Evolutionary conservation across 208 protist genomes (phyloP), one percentile per base, ranked within the genome.

Genomic region (Leishmania mexicana): DNA sequence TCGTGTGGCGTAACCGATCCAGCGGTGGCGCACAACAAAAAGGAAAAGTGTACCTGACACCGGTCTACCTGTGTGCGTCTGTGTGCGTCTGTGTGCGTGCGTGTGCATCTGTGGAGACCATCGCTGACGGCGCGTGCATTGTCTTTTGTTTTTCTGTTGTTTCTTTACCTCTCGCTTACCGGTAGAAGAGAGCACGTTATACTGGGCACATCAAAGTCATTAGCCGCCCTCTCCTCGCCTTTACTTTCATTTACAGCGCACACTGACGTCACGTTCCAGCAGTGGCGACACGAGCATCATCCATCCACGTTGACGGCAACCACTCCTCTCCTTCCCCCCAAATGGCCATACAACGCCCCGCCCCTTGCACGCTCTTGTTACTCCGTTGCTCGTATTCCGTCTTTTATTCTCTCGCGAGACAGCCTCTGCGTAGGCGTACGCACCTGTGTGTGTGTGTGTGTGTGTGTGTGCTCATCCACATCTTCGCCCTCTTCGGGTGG

Each of bases 1-100:
- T n/a, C 75, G 85, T 40, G 60, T 57, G 35, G 60, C 64, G 40
- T 83, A 68, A 60, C 49, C 47, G 73, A 64, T 15, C 6, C 73
- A 51, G 21, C 24, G 40, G 70, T 74, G 45, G 40, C 5, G 42
- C 45, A 74, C 70, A 35, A 2, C 40, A 21, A 15, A 24, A 31
- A 53, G 31, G 40, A 10, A n/a, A 21, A 19, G 45, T 6, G 21
- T 2, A n/a, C 45, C 21, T 28, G 3, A 17, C 6, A 45, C 28
- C 28, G 40, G 28, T 73, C 8, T 49, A 31, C 45, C 3, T 81
- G 10, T 85, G n/a, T 73, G 40, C 40, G 40, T 42, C 2, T 42
- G 40, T 3, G 40, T 42, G 40, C 3, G 40, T 3, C 2, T 35
- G 31, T 35, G 31, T 13, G 45, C 0, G 45, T 47, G 45, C 45